A percentile compares a stretch with the other conserved stretches of the same genome.
These are phyloP conservation scores for Cutaneotrichosporon sp. DNA, from an alignment of 1,284 basidiomycete species.

Conservation along the genomic window DNA sequence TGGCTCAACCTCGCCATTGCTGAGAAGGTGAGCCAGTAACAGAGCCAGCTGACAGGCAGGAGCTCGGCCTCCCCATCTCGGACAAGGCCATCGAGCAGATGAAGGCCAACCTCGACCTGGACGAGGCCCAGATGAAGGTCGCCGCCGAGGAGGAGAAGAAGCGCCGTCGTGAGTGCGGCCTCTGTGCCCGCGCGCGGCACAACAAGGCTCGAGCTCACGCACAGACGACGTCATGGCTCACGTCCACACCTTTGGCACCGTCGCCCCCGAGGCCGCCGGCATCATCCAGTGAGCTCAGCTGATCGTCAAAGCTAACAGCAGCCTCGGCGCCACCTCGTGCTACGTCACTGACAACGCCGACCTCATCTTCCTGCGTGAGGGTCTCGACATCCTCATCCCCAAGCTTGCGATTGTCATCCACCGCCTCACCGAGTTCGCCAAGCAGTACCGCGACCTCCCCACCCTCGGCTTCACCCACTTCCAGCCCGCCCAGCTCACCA, in stretches of 20 bases:
- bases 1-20: constrained; percentile 97
- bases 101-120: constrained; percentile 85
- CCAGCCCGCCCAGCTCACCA: constrained; percentile 97
- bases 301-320: constrained; percentile 41
- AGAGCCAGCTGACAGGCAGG: constrained; percentile 40
- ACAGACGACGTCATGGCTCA: constrained; percentile 96
- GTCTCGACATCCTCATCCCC: constrained; percentile 77
- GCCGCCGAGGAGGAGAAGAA: constrained; percentile 96
- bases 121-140: constrained; percentile 85
- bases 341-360: constrained; percentile 99
- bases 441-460: constrained; percentile 72
- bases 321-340: constrained; percentile 95
- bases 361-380: constrained; percentile 91
- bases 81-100: constrained; percentile 93
- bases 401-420: constrained; percentile 89
- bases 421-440: constrained; percentile 77
- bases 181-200: neutral
- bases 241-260: constrained; percentile 92
- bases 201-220: constrained; percentile 10
- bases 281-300: constrained; percentile 82
- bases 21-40: constrained; percentile 63
- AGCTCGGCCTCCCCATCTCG: constrained; percentile 86
- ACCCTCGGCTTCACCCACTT: constrained; percentile 98
- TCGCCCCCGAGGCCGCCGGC: constrained; percentile 92
- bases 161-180: constrained; percentile 63